Base-by-base conservation (phyloP, 805 yeast genomes). In the Hanseniaspora clermontiae region DNA sequence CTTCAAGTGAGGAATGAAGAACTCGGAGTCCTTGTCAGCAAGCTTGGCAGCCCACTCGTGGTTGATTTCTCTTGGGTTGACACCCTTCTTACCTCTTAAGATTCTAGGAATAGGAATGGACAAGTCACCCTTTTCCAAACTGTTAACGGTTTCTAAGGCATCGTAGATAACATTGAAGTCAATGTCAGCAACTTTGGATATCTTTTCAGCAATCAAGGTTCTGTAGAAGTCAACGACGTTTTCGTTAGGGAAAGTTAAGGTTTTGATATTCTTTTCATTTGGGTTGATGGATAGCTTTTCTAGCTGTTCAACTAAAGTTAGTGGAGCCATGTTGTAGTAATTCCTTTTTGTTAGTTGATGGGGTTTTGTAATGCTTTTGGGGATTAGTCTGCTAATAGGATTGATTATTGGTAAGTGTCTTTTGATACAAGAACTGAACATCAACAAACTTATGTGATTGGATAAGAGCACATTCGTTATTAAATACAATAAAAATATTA, bases 81-180 rank as follows among this genome's bases (percentile, higher is more conserved):
- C 77, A 60, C 91, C 91, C 61, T 86, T 81, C 63, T 88, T 85
- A 15, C 58, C 58, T 69, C 91, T 77, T 64, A 95, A 79, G 36
- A 56, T 56, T 69, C 97, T 82, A 63, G 97, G 98, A 45, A 93
- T 77, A 45, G 98, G 97, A 56, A 91, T 80, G 60, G 91, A 77
- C 64, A 93, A 77, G 70, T 93, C 98, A 66, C 97, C 98, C 65
- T 91, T 84, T 59, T 89, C 96, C 62, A 85, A 72, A 43, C 89
- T 83, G 61, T 78, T 76, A 24, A 96, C 88, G 76, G 91, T 80
- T 71, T 93, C 97, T 65, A 93, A 76, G 39, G 96, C 88, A 57
- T 88, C 86, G 70, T 77, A 87, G 60, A 90, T 87, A 51, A 88
- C 68, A 3, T 73, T 71, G 57, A 77, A 72, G 58, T 83, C 84